Conservation (phyloP, 306 rosid genomes). For the Vicia faba region DNA sequence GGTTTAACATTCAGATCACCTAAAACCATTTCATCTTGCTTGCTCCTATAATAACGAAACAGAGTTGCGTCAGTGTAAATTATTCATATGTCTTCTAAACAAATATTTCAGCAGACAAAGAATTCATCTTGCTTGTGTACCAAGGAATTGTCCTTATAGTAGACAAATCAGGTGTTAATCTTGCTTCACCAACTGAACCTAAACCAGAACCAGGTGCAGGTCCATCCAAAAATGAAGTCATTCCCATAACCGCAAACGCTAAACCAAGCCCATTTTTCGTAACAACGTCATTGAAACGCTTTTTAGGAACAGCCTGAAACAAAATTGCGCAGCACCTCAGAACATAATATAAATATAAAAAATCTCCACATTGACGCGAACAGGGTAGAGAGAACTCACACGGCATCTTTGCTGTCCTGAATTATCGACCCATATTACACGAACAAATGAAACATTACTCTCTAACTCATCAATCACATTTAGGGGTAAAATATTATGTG, state of each 20-base stretch:
- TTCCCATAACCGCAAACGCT: constrained; percentile 65
- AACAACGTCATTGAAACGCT: constrained; percentile 63
- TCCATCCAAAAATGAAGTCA: constrained; percentile 68
- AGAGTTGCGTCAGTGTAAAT: constrained; percentile 27
- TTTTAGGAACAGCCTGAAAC: constrained; percentile 76
- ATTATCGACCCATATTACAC: constrained; percentile 78
- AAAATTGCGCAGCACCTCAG: constrained; percentile 28
- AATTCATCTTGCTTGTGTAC: constrained; percentile 39
- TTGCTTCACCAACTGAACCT: constrained; percentile 76
- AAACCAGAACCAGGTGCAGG: constrained; percentile 73
- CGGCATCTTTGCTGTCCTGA: constrained; percentile 96
- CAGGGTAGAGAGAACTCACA: constrained; percentile 51
- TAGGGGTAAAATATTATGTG: not conserved
- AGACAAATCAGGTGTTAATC: constrained; percentile 83
- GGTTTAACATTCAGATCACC: constrained; percentile 68
- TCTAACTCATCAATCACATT: constrained; percentile 31
- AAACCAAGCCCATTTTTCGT: constrained; percentile 69
- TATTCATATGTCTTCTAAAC: not conserved
- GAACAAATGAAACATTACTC: constrained; percentile 60
- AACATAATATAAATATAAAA: constrained; percentile 13
- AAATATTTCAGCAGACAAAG: too few species aligned
- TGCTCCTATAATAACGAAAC: constrained; percentile 54
- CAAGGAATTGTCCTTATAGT: constrained; percentile 76
- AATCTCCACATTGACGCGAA: not conserved
- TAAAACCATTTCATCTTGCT: constrained; percentile 88